Evolutionary conservation across 1,139 yeast genomes (phyloP), one percentile per base, ranked within the genome.

Genomic region (Zygosaccharomyces pseudobailii): DNA sequence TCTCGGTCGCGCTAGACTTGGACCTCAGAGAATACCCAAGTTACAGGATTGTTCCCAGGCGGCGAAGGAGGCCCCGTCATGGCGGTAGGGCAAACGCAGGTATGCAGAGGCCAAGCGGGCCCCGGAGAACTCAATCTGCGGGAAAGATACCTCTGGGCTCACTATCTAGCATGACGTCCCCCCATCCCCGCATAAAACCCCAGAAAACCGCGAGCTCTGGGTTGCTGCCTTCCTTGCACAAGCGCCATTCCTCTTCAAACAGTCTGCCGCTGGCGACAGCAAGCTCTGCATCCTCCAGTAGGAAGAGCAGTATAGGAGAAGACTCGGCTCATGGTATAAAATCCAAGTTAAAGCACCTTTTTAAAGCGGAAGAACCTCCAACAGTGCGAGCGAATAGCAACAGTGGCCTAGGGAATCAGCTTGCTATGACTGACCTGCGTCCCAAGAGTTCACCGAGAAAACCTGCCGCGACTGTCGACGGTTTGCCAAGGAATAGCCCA

Each of bases 1-100:
- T 79, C 46, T 87, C 82, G 56, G 77, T 84, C 24, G 69, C 88
- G 3, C 66, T 84, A 37, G 92, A 85, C 62, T 56, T 85, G 25
- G 71, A 70, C 32, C 70, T 75, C 23, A 69, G 94, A 42, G 81
- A 78, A 42, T 62, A 79, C 62, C 92, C 94, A 3, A 71, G 72
- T 25, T 84, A 84, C 62, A 71, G 89, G 59, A 82, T 87, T 0
- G 88, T 85, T 7, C 94, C 94, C 3, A 70, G 90, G 56, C 71
- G 90, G 56, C 71, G 89, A 61, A 63, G 80, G 38, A 65, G 78
- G 46, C 57, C 68, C 44, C 52, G 69, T 45, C 60, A 67, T 17
- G 52, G 55, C 27, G 48, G 65, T 19, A 53, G 50, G 23, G 42
- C 39, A 17, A 36, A 44, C 34, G 38, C 13, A 19, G 31, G 40